phyloP scores from a whole-genome alignment of 2,329 filamentous ascomycete species.

The Chaetomium strumarium region DNA sequence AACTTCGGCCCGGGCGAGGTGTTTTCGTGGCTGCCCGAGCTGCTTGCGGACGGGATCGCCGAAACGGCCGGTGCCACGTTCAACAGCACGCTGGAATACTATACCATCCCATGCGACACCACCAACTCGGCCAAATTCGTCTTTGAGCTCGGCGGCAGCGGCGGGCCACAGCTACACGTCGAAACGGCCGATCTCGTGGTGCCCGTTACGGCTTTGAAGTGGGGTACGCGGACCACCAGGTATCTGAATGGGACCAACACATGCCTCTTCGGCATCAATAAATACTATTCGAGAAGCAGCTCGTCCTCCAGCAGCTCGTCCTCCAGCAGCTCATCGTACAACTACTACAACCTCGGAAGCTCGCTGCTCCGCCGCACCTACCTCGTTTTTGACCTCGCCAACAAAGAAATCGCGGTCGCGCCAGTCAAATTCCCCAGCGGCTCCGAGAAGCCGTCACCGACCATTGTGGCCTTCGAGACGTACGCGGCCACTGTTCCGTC shows the following conservation, averaged over 20 bases:
- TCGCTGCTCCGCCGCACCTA: conserved; percentile 29
- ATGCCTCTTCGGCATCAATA: conserved; percentile 31
- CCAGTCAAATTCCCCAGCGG: conserved; percentile 24
- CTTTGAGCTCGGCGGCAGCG: conserved; percentile 25
- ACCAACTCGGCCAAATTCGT: conserved; percentile 22
- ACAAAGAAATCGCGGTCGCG: conserved; percentile 30
- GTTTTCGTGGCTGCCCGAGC: conserved; percentile 25
- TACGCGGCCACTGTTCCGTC: conserved; percentile 26
- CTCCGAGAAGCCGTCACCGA: conserved; percentile 9
- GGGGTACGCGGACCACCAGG: not conserved
- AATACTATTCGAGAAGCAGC: conserved; percentile 4
- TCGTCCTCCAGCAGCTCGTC: not conserved
- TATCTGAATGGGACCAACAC: not conserved
- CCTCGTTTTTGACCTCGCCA: conserved; percentile 30
- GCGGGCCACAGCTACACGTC: conserved; percentile 27
- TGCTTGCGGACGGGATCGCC: conserved; percentile 26
- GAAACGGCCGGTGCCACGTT: conserved; percentile 26
- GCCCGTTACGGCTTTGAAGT: conserved; percentile 8
- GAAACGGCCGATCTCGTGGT: conserved; percentile 29
- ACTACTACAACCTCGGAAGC: conserved; percentile 23
- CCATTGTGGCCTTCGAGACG: conserved; percentile 26
- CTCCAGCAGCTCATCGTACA: not conserved
- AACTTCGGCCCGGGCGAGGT: conserved; percentile 22
- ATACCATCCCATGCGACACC: conserved; percentile 27
- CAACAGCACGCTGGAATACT: conserved; percentile 6